A percentile compares a stretch with the other conserved stretches of the same genome.
Conservation (phyloP, 192 early-diverging fungal genomes). For the Jimgerdemannia flammicorona region DNA sequence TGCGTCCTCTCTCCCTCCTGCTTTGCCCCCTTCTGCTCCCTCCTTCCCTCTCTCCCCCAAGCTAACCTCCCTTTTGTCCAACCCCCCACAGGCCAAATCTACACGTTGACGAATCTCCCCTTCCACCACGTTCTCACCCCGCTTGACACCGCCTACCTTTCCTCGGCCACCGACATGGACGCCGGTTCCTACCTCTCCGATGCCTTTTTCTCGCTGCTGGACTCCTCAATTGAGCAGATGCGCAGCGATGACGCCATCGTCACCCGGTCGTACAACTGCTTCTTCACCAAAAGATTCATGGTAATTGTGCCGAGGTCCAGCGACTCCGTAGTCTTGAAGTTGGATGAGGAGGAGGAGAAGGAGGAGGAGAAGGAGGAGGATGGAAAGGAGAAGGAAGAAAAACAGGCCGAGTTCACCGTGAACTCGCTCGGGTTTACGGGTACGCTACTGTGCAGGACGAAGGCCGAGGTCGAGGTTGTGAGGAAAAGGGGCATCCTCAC, state of each 20-base stretch:
- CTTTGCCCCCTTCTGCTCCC: background rate
- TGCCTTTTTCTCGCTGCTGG: conserved; percentile 44
- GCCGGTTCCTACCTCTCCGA: conserved; percentile 40
- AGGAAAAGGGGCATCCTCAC: background rate
- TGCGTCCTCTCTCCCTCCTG: conserved; percentile 10
- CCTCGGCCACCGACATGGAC: conserved; percentile 4
- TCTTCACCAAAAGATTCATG: conserved; percentile 50
- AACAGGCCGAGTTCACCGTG: conserved; percentile 2
- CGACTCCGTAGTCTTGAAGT: conserved; percentile 8
- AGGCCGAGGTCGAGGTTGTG: conserved; percentile 21
- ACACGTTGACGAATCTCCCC: conserved; percentile 37
- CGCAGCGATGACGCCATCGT: conserved; percentile 26
- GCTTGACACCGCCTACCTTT: conserved; percentile 17
- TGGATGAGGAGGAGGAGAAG: conserved; percentile 8
- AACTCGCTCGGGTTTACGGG: conserved; percentile 56
- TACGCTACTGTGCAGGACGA: conserved; percentile 34
- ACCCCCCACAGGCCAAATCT: conserved; percentile 37
- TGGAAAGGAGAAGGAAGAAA: conserved; percentile 9
- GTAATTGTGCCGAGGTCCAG: conserved; percentile 44
- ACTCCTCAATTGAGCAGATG: conserved; percentile 43
- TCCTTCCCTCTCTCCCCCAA: background rate
- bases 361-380: conserved; percentile 11
- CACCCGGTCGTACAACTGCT: conserved; percentile 44
- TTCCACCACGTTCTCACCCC: conserved; percentile 38
- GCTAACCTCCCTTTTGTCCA: background rate